Base-by-base conservation (phyloP, 805 yeast species). In the Sugiyamaella smithiae region DNA sequence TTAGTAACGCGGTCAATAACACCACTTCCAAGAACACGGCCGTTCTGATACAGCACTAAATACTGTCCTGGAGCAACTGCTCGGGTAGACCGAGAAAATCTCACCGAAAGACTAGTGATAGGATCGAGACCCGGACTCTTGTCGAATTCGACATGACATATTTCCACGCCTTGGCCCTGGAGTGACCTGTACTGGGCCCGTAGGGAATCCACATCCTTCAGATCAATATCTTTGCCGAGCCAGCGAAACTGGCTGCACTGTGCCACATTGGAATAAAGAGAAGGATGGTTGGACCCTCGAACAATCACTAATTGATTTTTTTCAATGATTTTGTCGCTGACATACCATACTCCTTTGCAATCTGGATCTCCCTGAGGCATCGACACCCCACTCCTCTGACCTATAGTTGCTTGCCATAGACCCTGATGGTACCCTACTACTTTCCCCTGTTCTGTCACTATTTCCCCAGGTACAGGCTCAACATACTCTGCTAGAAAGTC, bases 11-110 rank as follows among this genome's bases (percentile, higher is more conserved):
- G n/a, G 8, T 41, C 43, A 35, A 59, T 58, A 16, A 55, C 46
- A 2, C 63, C 63, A 36, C 63, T 58, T 2, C 96, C 97, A 8
- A 90, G 59, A 0, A 91, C 82, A 46, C 78, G 67, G 41, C 81
- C 82, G 1, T 75, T 78, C 35, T 76, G 67, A 64, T 90, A 93
- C 4, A 91, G 62, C 0, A 86, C 95, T 14, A 88, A 67, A 56
- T 78, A 82, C 64, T 91, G 99, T 0, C 98, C 99, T 0, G 90
- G 87, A 0, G 97, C 90, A 61, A 93, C 78, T 0, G 96, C 97
- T 43, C 88, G 68, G 28, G 78, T 77, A 25, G 69, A 64, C 1
- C 71, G 67, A 0, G 54, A 50, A 25, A 90, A 69, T 19, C 57
- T 55, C 5, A 87, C 63, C 1, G 51, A 48, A 1, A 74, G 55